Percentiles rank a stretch among this genome's conserved stretches.
Conservation (phyloP, 805 yeast species). For the Candida jianshihensis region DNA sequence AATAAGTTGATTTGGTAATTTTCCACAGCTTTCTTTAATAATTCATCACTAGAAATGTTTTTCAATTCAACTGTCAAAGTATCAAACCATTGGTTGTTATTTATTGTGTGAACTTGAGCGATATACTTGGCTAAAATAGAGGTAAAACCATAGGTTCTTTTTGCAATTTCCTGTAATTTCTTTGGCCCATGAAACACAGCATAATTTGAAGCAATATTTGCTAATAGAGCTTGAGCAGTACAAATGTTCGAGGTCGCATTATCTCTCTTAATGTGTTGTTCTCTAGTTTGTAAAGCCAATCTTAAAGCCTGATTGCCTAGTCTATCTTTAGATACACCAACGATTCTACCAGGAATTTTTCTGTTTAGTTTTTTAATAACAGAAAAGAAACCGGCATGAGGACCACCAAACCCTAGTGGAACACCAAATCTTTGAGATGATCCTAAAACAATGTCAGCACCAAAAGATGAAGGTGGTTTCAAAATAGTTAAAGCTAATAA, state of each 20-base stretch:
- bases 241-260: constrained; percentile 97
- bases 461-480: constrained; percentile 76
- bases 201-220: constrained; percentile 92
- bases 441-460: constrained; percentile 92
- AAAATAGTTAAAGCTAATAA: constrained; percentile 80
- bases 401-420: constrained; percentile 97
- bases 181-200: constrained; percentile 94
- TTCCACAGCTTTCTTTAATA: constrained; percentile 52
- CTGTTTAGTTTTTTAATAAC: constrained; percentile 75
- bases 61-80: constrained; percentile 64
- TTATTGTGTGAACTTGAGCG: constrained; percentile 37
- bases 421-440: constrained; percentile 95
- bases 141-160: constrained; percentile 69
- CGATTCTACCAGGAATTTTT: constrained; percentile 94
- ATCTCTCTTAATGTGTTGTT: constrained; percentile 95
- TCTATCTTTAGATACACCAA: constrained; percentile 89
- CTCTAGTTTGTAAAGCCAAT: constrained; percentile 94
- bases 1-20: constrained; percentile 69
- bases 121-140: constrained; percentile 61
- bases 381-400: constrained; percentile 96
- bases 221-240: constrained; percentile 94
- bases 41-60: constrained; percentile 44
- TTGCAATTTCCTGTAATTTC: constrained; percentile 74
- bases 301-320: constrained; percentile 85
- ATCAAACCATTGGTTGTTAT: constrained; percentile 72